phyloP scores from a whole-genome alignment of 2,329 filamentous ascomycete genomes.

The Nigrospora sphaerica region DNA sequence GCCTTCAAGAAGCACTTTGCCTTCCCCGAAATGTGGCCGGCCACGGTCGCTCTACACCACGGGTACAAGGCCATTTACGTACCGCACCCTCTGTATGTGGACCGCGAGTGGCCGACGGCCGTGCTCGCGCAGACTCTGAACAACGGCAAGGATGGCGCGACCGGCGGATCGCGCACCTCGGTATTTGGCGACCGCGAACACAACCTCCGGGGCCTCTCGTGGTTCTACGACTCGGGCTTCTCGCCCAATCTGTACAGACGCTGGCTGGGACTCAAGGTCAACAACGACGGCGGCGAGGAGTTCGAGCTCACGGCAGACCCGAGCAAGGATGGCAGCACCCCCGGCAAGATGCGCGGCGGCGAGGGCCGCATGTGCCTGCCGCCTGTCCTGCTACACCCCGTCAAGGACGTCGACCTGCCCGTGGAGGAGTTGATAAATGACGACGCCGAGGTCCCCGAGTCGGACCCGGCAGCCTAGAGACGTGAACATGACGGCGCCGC shows the following conservation, averaged over 20 bases:
- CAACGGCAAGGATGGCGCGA: constrained; percentile 65
- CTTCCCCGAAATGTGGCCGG: constrained; percentile 96
- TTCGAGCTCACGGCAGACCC: constrained; percentile 56
- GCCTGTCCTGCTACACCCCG: constrained; percentile 81
- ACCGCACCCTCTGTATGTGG: constrained; percentile 82
- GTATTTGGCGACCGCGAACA: constrained; percentile 82
- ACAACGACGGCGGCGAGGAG: constrained; percentile 71
- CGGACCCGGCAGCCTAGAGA: constrained; percentile 39
- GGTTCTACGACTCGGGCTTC: constrained; percentile 88
- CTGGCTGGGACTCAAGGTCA: constrained; percentile 78
- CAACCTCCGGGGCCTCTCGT: constrained; percentile 79
- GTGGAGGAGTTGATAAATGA: constrained; percentile 49
- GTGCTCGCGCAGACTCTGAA: constrained; percentile 79
- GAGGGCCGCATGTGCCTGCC: constrained; percentile 88
- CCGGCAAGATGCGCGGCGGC: constrained; percentile 52
- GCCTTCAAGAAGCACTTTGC: constrained; percentile 79
- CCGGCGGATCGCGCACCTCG: constrained; percentile 64
- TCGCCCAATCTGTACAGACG: constrained; percentile 73
- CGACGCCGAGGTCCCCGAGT: constrained; percentile 36
- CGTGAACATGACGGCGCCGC: too few relatives aligned
- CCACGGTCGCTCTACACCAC: constrained; percentile 80
- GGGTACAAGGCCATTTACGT: constrained; percentile 88
- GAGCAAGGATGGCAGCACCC: constrained; percentile 40
- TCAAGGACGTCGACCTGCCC: constrained; percentile 67
- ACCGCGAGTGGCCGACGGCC: constrained; percentile 75